Evolutionary conservation across 257 asterid species (phyloP).

Genomic region (Parsonsia alboflavescens): DNA sequence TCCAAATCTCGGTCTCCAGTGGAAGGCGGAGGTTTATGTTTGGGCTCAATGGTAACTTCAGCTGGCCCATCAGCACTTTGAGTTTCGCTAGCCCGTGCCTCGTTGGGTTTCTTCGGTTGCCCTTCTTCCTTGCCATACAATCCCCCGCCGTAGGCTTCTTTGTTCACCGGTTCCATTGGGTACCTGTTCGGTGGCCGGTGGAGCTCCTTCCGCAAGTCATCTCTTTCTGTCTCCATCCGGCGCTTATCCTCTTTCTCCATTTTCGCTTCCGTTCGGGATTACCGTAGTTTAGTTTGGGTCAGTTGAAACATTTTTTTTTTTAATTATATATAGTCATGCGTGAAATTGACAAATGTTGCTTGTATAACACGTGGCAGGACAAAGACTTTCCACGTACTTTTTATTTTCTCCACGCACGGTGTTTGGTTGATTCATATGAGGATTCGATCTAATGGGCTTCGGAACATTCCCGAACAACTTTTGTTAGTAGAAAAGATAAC

Average conservation of each 20-base stretch:
- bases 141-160: slow-evolving; percentile 79
- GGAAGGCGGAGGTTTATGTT: slow-evolving; percentile 57
- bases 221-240: background rate
- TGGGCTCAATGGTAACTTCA: slow-evolving; percentile 40
- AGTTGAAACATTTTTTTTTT: background rate
- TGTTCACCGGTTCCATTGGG: slow-evolving; percentile 46
- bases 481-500: too few relatives aligned
- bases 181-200: slow-evolving; percentile 45
- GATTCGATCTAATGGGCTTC: background rate
- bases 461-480: too few relatives aligned
- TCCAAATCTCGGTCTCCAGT: slow-evolving; percentile 65
- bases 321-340: background rate
- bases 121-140: slow-evolving; percentile 57
- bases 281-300: background rate
- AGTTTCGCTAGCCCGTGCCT: slow-evolving; percentile 54
- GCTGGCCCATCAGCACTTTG: slow-evolving; percentile 78
- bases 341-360: background rate
- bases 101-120: slow-evolving; percentile 10
- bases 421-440: too few relatives aligned
- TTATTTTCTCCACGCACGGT: background rate
- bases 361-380: background rate
- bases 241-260: slow-evolving; percentile 32
- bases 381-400: background rate
- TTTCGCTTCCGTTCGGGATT: background rate
- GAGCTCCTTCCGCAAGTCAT: slow-evolving; percentile 23